These are phyloP conservation scores for Hymenoscyphus scutula DNA, from an alignment of 2,329 filamentous ascomycete species.

Conservation along the genomic window DNA sequence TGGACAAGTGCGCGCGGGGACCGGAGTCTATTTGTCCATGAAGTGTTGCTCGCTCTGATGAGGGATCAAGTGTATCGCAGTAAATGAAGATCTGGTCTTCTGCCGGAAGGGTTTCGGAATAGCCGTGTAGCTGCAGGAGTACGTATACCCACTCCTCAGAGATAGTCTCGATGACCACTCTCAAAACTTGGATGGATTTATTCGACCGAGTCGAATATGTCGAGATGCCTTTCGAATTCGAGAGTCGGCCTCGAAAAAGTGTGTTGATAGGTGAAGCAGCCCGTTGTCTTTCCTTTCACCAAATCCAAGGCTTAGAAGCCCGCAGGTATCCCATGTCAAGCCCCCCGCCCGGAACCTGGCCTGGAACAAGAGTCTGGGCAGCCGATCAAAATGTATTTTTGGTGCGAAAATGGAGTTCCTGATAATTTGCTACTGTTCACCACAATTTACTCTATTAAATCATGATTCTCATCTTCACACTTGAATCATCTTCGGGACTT, in stretches of 20 bases:
- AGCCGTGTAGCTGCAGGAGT: neutral
- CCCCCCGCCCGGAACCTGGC: neutral
- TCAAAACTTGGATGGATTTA: neutral
- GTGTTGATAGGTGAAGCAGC: neutral
- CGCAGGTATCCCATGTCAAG: neutral
- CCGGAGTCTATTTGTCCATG: slow-evolving; percentile 16
- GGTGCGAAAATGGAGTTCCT: too few relatives aligned
- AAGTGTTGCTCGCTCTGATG: neutral
- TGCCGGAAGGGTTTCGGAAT: slow-evolving; percentile 2
- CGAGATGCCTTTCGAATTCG: neutral
- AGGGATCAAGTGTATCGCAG: neutral
- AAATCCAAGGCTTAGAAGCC: too few relatives aligned
- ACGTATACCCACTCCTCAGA: neutral
- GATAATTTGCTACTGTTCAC: too few relatives aligned
- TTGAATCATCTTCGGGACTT: neutral
- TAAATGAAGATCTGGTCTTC: slow-evolving; percentile 16
- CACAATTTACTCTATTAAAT: neutral
- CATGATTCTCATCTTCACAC: neutral
- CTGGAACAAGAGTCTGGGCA: neutral
- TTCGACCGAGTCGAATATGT: neutral
- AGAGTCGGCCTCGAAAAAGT: neutral
- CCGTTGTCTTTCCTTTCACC: neutral
- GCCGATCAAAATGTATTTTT: neutral
- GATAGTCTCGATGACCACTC: neutral
- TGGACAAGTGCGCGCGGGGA: slow-evolving; percentile 17